A percentile compares a stretch with the other conserved stretches of the same genome.
These are phyloP conservation scores for Pseudogymnoascus sp. DNA, from an alignment of 2,329 filamentous ascomycete species.

Conservation along the genomic window DNA sequence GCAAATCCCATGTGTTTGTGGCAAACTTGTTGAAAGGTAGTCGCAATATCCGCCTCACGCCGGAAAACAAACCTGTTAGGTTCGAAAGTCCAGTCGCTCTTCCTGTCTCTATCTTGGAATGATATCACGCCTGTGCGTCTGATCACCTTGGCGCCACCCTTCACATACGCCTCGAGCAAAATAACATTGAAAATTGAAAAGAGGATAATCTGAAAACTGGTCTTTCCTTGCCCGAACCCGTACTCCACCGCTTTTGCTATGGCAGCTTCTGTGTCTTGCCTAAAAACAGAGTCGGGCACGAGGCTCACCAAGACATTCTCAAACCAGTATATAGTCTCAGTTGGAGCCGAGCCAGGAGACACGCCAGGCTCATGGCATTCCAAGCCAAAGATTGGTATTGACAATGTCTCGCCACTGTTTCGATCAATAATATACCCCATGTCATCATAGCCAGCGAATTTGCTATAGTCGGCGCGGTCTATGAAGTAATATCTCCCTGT, in stretches of 20 bases:
- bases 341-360: conserved; percentile 1
- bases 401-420: background rate
- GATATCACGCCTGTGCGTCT: background rate
- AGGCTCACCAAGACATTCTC: conserved; percentile 1
- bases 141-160: background rate
- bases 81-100: background rate
- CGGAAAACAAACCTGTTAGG: background rate
- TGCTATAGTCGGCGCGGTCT: background rate
- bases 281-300: background rate
- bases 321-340: background rate
- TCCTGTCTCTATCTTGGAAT: background rate
- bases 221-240: background rate
- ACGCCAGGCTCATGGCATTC: background rate
- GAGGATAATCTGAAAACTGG: background rate
- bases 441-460: background rate
- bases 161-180: background rate
- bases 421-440: background rate
- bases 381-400: background rate
- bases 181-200: background rate
- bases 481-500: background rate
- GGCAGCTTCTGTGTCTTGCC: background rate
- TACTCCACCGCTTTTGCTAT: conserved; percentile 1
- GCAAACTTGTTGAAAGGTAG: background rate
- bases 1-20: conserved; percentile 2
- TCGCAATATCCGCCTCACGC: background rate